These are phyloP conservation scores for Saccharomycopsis amapae DNA, from an alignment of 805 yeast genomes.

Conservation along the genomic window DNA sequence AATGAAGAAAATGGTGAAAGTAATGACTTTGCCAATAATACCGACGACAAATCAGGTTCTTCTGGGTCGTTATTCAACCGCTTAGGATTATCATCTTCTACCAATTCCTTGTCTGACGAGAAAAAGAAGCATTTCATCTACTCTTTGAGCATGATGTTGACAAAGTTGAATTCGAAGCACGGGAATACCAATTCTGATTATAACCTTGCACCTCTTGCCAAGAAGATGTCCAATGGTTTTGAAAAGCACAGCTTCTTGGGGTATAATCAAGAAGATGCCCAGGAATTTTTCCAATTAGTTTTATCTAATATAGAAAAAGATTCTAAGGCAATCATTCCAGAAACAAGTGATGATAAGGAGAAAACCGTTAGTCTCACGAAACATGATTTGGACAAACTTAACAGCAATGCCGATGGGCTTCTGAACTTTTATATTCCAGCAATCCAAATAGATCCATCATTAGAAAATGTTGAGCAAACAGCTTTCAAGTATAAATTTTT, in stretches of 20 bases:
- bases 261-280: slow-evolving; percentile 94
- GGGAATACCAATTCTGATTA: slow-evolving; percentile 50
- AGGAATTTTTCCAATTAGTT: slow-evolving; percentile 83
- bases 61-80: too few species aligned
- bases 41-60: too few species aligned
- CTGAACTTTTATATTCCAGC: slow-evolving; percentile 68
- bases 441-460: slow-evolving; percentile 60
- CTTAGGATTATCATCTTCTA: too few species aligned
- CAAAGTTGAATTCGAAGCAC: slow-evolving; percentile 47
- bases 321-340: slow-evolving; percentile 18
- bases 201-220: slow-evolving; percentile 52
- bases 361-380: slow-evolving; percentile 24
- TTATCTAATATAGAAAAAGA: slow-evolving; percentile 61
- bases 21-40: too few species aligned
- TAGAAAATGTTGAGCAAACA: slow-evolving; percentile 33
- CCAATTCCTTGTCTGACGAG: too few species aligned
- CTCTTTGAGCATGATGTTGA: slow-evolving; percentile 45
- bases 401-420: slow-evolving; percentile 36
- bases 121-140: slow-evolving; percentile 36
- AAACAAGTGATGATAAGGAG: slow-evolving; percentile 24
- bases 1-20: too few species aligned
- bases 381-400: slow-evolving; percentile 24
- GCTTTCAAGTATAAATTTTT: slow-evolving; percentile 50
- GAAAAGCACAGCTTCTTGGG: slow-evolving; percentile 72
- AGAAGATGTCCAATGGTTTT: slow-evolving; percentile 71